A percentile compares a stretch with the other conserved stretches of the same genome.
Evolutionary conservation across 2,329 filamentous ascomycete genomes (phyloP).

Genomic region (Fusarium globosum): DNA sequence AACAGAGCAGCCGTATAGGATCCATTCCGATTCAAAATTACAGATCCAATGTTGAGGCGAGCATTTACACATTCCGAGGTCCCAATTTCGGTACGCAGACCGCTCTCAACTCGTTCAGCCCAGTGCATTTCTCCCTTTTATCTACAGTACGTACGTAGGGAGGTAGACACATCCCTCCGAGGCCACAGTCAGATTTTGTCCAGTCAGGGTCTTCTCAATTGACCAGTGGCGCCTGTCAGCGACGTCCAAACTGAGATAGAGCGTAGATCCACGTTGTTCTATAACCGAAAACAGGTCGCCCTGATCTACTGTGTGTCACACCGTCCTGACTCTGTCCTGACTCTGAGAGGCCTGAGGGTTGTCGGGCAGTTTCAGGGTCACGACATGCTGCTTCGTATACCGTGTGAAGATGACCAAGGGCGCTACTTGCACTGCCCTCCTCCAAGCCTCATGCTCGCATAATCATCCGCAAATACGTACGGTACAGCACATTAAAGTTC

Average conservation of each 20-base stretch:
- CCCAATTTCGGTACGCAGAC: slow-evolving; percentile 40
- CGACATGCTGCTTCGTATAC: slow-evolving; percentile 18
- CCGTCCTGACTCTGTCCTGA: slow-evolving; percentile 23
- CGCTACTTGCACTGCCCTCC: slow-evolving; percentile 15
- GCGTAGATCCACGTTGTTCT: slow-evolving; percentile 37
- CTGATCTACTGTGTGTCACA: slow-evolving; percentile 35
- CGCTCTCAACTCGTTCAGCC: neutral
- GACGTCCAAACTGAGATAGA: slow-evolving; percentile 21
- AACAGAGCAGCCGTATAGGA: slow-evolving; percentile 29
- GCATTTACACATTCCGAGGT: slow-evolving; percentile 20
- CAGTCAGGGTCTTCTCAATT: slow-evolving; percentile 33
- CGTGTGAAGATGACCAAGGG: neutral
- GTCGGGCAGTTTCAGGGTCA: slow-evolving; percentile 4
- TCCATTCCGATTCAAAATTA: slow-evolving; percentile 28
- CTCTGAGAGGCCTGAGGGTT: neutral
- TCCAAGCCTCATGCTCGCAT: slow-evolving; percentile 21
- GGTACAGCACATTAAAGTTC: neutral
- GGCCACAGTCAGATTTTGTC: neutral
- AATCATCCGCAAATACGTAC: slow-evolving; percentile 8
- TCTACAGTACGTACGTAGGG: slow-evolving; percentile 7
- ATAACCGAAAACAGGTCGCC: slow-evolving; percentile 19
- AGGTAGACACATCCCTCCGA: too few species aligned
- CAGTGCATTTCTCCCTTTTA: neutral
- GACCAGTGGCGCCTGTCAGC: slow-evolving; percentile 39
- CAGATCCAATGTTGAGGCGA: slow-evolving; percentile 20